A percentile compares a stretch with the other conserved stretches of the same genome.
Evolutionary conservation across 306 rosid genomes (phyloP).

Genomic region (Trifolium dubium): DNA sequence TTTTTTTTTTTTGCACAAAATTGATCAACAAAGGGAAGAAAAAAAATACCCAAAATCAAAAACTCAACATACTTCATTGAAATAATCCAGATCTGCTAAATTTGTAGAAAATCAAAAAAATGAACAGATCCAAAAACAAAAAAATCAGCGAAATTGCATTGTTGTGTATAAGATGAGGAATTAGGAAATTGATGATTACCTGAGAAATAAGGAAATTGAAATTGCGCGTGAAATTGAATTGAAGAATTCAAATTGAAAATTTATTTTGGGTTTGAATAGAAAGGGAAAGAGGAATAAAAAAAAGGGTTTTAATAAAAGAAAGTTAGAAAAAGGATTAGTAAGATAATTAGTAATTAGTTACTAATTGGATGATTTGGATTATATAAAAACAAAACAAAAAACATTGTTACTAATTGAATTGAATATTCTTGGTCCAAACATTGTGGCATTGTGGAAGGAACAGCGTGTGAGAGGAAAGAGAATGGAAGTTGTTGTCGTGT

Average conservation of each 20-base stretch:
- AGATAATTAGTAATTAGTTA: too few species aligned
- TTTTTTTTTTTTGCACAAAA: too few species aligned
- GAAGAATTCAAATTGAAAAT: background rate
- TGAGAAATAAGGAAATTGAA: background rate
- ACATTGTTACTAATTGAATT: background rate
- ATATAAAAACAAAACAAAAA: too few species aligned
- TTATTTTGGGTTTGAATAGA: too few species aligned
- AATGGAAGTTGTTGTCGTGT: too few species aligned
- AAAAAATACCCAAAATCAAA: background rate
- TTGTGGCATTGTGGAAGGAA: too few species aligned
- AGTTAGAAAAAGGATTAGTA: too few species aligned
- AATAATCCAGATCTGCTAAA: background rate
- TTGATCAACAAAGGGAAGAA: background rate
- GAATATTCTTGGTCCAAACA: background rate
- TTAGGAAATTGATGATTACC: background rate
- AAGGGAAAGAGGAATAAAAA: background rate
- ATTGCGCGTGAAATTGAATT: background rate
- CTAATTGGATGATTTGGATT: too few species aligned
- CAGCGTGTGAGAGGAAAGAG: too few species aligned
- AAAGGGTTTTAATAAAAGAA: background rate
- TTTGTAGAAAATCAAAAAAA: background rate
- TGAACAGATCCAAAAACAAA: background rate
- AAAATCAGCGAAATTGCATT: background rate
- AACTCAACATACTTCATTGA: background rate
- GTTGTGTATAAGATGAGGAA: background rate